phyloP scores from a whole-genome alignment of 2,329 filamentous ascomycete genomes.

The Colletotrichum godetiae region DNA sequence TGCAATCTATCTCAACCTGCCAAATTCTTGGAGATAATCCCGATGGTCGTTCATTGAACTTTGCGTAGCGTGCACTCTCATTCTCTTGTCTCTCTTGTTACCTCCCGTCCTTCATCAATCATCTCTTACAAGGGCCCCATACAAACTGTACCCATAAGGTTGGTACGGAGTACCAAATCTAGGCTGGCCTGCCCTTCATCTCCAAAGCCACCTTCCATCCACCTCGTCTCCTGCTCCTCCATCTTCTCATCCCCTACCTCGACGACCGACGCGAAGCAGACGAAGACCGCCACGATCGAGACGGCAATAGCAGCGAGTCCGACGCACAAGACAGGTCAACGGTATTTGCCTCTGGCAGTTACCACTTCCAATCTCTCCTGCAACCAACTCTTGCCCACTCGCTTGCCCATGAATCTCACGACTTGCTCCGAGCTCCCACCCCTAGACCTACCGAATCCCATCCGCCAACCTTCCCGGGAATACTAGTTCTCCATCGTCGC shows the following conservation, averaged over 20 bases:
- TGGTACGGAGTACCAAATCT: neutral
- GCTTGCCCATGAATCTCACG: slow-evolving; percentile 34
- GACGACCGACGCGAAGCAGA: neutral
- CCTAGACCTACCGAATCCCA: slow-evolving; percentile 29
- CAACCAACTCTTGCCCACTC: slow-evolving; percentile 9
- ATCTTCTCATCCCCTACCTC: neutral
- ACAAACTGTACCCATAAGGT: neutral
- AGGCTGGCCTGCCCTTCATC: slow-evolving; percentile 11
- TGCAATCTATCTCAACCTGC: slow-evolving; percentile 25
- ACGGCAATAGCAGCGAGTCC: neutral
- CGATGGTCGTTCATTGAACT: slow-evolving; percentile 3
- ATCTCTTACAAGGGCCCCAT: neutral
- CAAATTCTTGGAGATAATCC: slow-evolving; percentile 24
- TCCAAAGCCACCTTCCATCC: neutral
- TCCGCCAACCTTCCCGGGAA: slow-evolving; percentile 16
- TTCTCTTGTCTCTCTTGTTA: neutral
- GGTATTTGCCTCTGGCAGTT: neutral
- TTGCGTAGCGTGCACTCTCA: neutral
- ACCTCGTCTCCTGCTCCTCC: neutral
- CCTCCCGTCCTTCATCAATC: neutral
- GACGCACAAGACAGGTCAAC: neutral
- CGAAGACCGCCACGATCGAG: neutral
- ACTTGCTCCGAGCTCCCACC: slow-evolving; percentile 27
- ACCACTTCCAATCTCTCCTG: slow-evolving; percentile 1
- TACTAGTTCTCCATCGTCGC: slow-evolving; percentile 27